Base-by-base conservation (phyloP, 164 flowering plant genomes). In the Platanus orientalis region DNA sequence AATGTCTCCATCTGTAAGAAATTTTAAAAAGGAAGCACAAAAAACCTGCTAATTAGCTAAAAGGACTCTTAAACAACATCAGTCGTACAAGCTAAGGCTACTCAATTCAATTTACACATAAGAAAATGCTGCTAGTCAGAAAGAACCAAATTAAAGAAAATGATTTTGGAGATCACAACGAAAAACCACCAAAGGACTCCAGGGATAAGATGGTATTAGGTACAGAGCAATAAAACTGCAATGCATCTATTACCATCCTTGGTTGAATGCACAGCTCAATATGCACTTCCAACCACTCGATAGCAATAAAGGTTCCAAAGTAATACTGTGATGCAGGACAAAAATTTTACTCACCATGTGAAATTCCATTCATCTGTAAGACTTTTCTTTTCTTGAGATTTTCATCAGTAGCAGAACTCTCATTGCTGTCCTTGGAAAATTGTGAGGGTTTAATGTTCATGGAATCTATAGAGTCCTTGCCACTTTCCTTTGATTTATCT, bases 311-410 rank as follows among this genome's bases (percentile, higher is more conserved):
- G 57, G 23, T 51, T 55, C 32, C 27, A 4, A 1, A 26, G 54
- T 62, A 56, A 30, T 36, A 39, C 58, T 20, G 52, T 53, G 50
- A 6, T 4, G 34, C 50, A 53, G 65, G 5, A 58, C 32, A 32
- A 62, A 30, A 21, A 54, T 44, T 54, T 29, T 48, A 79, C 95
- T 85, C 82, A 91, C 97, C 91, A 78, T 78, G 83, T 28, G 70
- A 30, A 69, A 79, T 63, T 25, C 89, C 93, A 77, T 86, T 87
- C 34, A 66, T 69, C 72, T 80, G 80, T 13, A 55, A 32, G 40
- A 78, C 89, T 76, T 85, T 84, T 60, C 85, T 69, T 71, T 86
- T 88, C 63, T 68, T 72, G 61, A 58, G 60, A 69, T 71, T 79
- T 67, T 34, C 88, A 59, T 69, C 79, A 23, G 30, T n/a, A 52